Conservation (phyloP, 2,329 filamentous ascomycete species). For the Herpotrichia juniperi region DNA sequence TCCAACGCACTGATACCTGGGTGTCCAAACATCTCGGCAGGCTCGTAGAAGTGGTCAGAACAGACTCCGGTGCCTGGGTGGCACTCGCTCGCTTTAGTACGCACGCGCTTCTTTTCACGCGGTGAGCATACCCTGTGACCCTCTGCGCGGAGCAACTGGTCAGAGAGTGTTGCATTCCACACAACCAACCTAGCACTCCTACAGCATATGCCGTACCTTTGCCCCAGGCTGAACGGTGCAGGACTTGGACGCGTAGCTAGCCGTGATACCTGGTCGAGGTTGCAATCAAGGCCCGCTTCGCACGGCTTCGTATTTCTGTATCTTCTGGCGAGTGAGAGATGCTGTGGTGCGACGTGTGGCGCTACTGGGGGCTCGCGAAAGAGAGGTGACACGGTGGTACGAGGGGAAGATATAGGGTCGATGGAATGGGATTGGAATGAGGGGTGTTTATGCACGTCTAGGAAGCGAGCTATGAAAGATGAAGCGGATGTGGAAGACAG, state of each 20-base stretch:
- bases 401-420: constrained; percentile 5
- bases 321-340: constrained; percentile 2
- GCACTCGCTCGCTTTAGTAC: constrained; percentile 1
- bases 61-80: neutral
- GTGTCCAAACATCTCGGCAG: constrained; percentile 35
- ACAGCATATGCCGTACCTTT: constrained; percentile 13
- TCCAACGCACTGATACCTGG: constrained; percentile 40
- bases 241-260: constrained; percentile 11
- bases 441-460: constrained; percentile 1
- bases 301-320: constrained; percentile 8
- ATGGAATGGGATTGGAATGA: neutral
- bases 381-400: constrained; percentile 15
- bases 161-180: constrained; percentile 8
- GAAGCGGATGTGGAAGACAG: neutral
- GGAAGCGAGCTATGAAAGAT: neutral
- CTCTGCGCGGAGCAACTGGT: constrained; percentile 8
- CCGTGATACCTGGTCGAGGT: constrained; percentile 13
- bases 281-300: constrained; percentile 11
- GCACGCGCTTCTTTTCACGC: neutral
- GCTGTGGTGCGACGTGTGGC: constrained; percentile 15
- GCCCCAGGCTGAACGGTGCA: constrained; percentile 7
- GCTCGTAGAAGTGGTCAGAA: neutral
- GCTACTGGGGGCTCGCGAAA: constrained; percentile 2
- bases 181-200: constrained; percentile 4
- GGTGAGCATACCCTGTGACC: constrained; percentile 1